Conservation (phyloP, 2,329 filamentous ascomycete species). For the Penicillium sp. region DNA sequence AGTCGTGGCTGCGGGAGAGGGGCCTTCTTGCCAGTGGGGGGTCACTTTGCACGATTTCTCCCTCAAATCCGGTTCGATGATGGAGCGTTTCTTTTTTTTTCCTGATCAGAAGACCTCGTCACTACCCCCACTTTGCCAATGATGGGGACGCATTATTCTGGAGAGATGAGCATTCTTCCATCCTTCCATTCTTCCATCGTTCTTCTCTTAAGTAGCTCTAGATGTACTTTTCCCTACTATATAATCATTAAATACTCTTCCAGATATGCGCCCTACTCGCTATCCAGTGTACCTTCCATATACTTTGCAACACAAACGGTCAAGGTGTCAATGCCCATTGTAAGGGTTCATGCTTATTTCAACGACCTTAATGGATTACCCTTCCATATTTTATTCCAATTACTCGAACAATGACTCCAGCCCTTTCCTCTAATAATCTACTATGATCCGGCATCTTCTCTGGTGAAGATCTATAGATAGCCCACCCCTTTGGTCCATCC, state of each 20-base stretch:
- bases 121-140: slow-evolving; percentile 20
- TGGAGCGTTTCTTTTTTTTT: slow-evolving; percentile 23
- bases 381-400: neutral
- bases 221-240: neutral
- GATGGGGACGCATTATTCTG: neutral
- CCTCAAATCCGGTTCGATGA: slow-evolving; percentile 29
- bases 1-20: neutral
- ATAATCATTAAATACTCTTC: no score
- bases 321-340: neutral
- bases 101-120: slow-evolving; percentile 37
- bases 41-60: neutral
- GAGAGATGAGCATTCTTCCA: neutral
- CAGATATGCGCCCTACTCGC: neutral
- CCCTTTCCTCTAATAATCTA: neutral
- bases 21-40: neutral
- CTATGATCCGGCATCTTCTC: neutral
- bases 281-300: neutral
- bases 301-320: neutral
- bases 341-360: neutral
- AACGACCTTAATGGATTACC: neutral
- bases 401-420: neutral
- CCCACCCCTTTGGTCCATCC: slow-evolving; percentile 11
- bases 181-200: neutral
- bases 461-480: slow-evolving; percentile 9
- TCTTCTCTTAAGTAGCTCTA: neutral